Evolutionary conservation across 1,139 yeast genomes (phyloP).

Genomic region (Saccharomyces hybrid): DNA sequence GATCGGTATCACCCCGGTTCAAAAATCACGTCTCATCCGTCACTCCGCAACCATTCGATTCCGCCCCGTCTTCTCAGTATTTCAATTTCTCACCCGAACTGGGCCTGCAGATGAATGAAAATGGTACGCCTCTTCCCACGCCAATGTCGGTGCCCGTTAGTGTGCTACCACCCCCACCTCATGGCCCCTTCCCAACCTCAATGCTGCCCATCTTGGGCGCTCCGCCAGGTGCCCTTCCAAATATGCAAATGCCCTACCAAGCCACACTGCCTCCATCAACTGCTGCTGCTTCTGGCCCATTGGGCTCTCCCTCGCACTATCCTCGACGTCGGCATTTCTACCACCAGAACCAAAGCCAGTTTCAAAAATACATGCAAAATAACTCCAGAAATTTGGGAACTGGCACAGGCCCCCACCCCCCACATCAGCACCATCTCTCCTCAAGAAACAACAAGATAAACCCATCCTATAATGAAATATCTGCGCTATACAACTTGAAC

Average conservation of each 20-base stretch:
- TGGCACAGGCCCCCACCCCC: slow-evolving; percentile 2
- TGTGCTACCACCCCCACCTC: not conserved
- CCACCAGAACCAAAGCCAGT: not conserved
- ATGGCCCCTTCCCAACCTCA: not conserved
- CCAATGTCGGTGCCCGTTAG: not conserved
- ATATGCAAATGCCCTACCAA: not conserved
- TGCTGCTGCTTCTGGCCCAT: not conserved
- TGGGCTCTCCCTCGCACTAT: not conserved
- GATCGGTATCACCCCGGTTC: not conserved
- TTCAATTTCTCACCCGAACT: not conserved
- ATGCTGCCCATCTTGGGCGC: not conserved
- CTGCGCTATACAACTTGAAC: not conserved
- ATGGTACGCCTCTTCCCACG: not conserved
- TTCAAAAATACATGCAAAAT: not conserved
- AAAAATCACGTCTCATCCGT: not conserved
- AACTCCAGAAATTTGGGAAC: not conserved
- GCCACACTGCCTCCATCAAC: not conserved
- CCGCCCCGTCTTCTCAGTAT: not conserved
- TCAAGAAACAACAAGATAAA: not conserved
- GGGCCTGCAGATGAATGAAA: not conserved
- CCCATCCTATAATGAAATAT: not conserved
- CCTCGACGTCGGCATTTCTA: slow-evolving; percentile 1
- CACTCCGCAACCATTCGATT: not conserved
- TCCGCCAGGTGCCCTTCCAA: not conserved
- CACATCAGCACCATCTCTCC: slow-evolving; percentile 2